Evolutionary conservation across 768 basidiomycete genomes (phyloP), one percentile per base, ranked within the genome.

Genomic region (Termitomyces sp.): DNA sequence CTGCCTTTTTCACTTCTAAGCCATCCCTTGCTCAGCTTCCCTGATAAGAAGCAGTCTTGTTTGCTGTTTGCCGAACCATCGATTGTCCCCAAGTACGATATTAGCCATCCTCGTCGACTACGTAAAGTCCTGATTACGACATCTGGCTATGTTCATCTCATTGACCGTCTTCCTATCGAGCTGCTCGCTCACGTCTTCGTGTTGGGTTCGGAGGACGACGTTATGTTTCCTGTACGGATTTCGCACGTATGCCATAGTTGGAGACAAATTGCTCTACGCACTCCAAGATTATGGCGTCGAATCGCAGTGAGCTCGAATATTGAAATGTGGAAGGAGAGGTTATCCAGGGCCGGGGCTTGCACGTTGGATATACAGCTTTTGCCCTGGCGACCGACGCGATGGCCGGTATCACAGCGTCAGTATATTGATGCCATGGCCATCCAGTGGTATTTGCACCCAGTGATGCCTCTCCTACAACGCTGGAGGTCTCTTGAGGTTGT

Each of bases 171-270:
- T 45, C 87, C 88, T 9, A 70, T 73, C 31, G 88, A 91, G 65
- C 67, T 91, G 17, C 75, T 90, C 40, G 73, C 82, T 38, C 77
- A 81, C 57, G 78, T 89, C 49, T 89, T 91, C 66, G 65, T 80
- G 23, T 69, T 84, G 14, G 87, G 82, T 15, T 75, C 84, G 12
- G 70, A 82, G 56, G 77, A 79, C 49, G 80, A 84, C 66, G 64
- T 69, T 50, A 77, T 78, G 71, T 76, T 88, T 37, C 83, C 87
- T 21, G 61, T 89, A 58, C 69, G 72, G 44, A 75, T 87, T 49
- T 89, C 88, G 8, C 87, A 88, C 60, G 85, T 88, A 54, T 90
- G 86, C 67, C 73, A 77, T 45, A 65, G 70, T 35, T 91, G 88
- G 86, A 75, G 87, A 43, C 70, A 77, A 37, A 73, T 87, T 30